Evolutionary conservation across 2,329 filamentous ascomycete species (phyloP), one percentile per base, ranked within the genome.

Genomic region (Monosporascus sp.): DNA sequence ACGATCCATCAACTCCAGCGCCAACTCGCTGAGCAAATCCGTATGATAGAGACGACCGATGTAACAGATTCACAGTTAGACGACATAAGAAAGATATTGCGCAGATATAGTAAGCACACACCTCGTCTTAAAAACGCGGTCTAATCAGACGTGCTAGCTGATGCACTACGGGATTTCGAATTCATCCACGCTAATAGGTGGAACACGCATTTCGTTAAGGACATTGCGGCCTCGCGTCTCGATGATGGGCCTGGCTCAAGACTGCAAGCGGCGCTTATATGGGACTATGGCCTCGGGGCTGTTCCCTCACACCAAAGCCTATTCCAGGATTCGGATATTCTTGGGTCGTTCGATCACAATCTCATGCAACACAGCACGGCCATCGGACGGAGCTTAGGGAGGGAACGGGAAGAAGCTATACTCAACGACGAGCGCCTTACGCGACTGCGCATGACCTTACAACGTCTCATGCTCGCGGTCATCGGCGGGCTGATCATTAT

Each of bases 121-220:
- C 46, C 31, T n/a, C 15, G 22, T 11, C 35, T 27, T 11, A 31
- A 37, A 24, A 24, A 9, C 15, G 35, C 17, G 17, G 18, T 15
- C 7, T n/a, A n/a, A 6, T 37, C 20, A 46, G 37, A 49, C 39
- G 2, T 35, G 47, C 47, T 27, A 52, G 53, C 53, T 27, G 37
- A 47, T 31, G 35, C 50, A 18, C 50, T 55, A 41, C 50, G 47
- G 27, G 39, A 52, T n/a, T 55, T 52, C 41, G 53, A 55, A 41
- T 55, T 55, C 18, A 52, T 55, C 14, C 50, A 55, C 22, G 52
- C 53, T 14, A 55, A 55, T 39, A 48, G 53, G 15, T 52, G 53
- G 53, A 50, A 52, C 38, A 55, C 53, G 5, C 18, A 55, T 14
- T 55, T 55, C 43, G 53, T 55, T 31, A 52, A 52, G 46, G 48